phyloP scores from a whole-genome alignment of 1,284 basidiomycete genomes.

The Ustilago cynodontis region DNA sequence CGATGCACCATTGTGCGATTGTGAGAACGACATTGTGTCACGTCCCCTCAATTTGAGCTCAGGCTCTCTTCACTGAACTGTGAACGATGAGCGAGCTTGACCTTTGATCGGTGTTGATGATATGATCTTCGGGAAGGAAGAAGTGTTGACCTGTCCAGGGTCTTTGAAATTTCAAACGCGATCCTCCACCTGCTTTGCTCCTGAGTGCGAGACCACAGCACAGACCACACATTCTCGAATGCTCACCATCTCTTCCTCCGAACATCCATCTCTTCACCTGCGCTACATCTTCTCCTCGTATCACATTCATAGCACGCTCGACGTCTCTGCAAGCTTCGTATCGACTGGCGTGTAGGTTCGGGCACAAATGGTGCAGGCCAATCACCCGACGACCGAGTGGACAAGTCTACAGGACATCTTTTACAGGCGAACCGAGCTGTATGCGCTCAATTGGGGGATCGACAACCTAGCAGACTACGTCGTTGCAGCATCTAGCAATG shows the following conservation, averaged over 20 bases:
- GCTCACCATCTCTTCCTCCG: neutral
- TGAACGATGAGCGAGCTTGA: neutral
- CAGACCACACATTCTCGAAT: conserved; percentile 18
- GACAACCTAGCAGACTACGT: conserved; percentile 84
- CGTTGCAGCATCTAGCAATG: conserved; percentile 83
- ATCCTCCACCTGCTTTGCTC: conserved; percentile 2
- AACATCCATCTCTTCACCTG: neutral
- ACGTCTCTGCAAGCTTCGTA: neutral
- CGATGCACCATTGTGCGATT: conserved; percentile 15
- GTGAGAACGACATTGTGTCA: conserved; percentile 24
- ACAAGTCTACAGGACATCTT: conserved; percentile 66
- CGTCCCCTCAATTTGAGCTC: neutral
- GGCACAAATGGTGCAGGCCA: conserved; percentile 36
- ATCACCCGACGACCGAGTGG: conserved; percentile 63
- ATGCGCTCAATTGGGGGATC: conserved; percentile 83
- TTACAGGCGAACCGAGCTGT: conserved; percentile 80
- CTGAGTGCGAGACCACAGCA: conserved; percentile 8
- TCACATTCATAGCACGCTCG: neutral
- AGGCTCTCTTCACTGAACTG: neutral
- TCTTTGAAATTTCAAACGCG: neutral
- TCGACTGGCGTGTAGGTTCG: neutral
- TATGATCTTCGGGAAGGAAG: neutral
- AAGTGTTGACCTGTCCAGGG: neutral
- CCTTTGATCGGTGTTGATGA: neutral
- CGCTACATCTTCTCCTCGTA: neutral